These are phyloP conservation scores for Xerocomus spinulosus DNA, from an alignment of 768 basidiomycete species.

Conservation along the genomic window DNA sequence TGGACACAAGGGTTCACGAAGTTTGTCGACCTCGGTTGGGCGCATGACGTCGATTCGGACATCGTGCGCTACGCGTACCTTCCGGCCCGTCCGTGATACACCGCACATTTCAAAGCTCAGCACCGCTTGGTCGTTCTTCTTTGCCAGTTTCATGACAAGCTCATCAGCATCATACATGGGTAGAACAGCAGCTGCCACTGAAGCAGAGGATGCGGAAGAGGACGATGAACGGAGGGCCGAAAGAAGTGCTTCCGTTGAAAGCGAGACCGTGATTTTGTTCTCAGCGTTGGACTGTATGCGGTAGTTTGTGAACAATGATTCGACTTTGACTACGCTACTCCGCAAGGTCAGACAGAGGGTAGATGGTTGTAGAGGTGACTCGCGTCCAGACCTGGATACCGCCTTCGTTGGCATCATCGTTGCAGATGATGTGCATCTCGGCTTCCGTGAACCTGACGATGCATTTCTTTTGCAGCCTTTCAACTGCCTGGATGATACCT, in stretches of 20 bases:
- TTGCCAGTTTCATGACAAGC: slow-evolving; percentile 79
- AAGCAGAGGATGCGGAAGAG: slow-evolving; percentile 41
- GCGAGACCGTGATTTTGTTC: slow-evolving; percentile 74
- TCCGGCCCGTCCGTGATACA: slow-evolving; percentile 57
- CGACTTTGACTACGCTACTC: slow-evolving; percentile 57
- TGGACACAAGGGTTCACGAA: slow-evolving; percentile 80
- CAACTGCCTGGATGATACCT: slow-evolving; percentile 80
- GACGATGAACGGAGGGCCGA: slow-evolving; percentile 66
- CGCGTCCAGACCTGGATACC: slow-evolving; percentile 86
- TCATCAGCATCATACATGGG: slow-evolving; percentile 52
- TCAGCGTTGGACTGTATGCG: slow-evolving; percentile 83
- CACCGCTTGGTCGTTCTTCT: slow-evolving; percentile 77
- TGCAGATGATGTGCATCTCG: slow-evolving; percentile 81
- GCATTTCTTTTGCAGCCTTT: slow-evolving; percentile 81
- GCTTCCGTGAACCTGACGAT: slow-evolving; percentile 74
- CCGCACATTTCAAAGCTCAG: slow-evolving; percentile 73
- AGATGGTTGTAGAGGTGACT: slow-evolving; percentile 32
- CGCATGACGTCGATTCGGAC: slow-evolving; percentile 79
- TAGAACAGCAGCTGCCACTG: slow-evolving; percentile 25
- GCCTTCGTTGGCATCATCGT: slow-evolving; percentile 71
- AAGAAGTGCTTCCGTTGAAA: slow-evolving; percentile 71
- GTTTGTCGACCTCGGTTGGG: slow-evolving; percentile 62
- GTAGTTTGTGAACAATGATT: slow-evolving; percentile 68
- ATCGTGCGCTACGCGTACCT: slow-evolving; percentile 69
- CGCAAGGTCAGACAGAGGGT: slow-evolving; percentile 4